phyloP scores from a whole-genome alignment of 2,329 filamentous ascomycete genomes.

The Stagonosporopsis vannaccii region DNA sequence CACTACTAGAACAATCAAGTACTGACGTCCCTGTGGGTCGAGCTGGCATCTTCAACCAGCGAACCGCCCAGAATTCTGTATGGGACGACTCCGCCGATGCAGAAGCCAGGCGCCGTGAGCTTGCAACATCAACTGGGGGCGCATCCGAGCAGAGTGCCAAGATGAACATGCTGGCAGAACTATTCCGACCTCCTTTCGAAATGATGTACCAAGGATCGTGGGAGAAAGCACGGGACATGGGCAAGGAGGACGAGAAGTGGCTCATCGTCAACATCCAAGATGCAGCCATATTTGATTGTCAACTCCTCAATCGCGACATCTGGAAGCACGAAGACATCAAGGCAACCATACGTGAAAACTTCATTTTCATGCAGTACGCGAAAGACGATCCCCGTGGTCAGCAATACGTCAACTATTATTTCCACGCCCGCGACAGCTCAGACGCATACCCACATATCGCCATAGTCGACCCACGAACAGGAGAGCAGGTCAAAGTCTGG shows the following conservation, averaged over 20 bases:
- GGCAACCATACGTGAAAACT: constrained; percentile 86
- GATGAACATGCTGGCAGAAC: constrained; percentile 81
- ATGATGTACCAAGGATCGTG: constrained; percentile 82
- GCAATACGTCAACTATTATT: constrained; percentile 91
- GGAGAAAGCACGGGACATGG: constrained; percentile 83
- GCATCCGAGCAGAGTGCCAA: constrained; percentile 72
- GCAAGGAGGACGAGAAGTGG: constrained; percentile 92
- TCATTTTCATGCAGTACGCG: constrained; percentile 93
- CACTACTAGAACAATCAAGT: neutral
- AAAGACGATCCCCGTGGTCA: constrained; percentile 81
- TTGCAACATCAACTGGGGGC: constrained; percentile 69
- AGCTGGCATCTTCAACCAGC: constrained; percentile 76
- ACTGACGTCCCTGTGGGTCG: constrained; percentile 47
- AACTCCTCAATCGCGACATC: constrained; percentile 90
- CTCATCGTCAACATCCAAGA: constrained; percentile 96
- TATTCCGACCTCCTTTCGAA: constrained; percentile 92
- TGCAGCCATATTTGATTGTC: constrained; percentile 90
- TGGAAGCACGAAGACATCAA: constrained; percentile 88
- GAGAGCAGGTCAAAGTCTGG: constrained; percentile 97
- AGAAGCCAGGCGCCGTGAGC: constrained; percentile 57
- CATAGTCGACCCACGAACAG: constrained; percentile 93
- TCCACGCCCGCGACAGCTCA: constrained; percentile 77
- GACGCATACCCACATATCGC: constrained; percentile 95
- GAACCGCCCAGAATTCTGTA: constrained; percentile 60
- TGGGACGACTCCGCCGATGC: constrained; percentile 63